Base-by-base conservation (phyloP, 2,329 filamentous ascomycete genomes). In the Colletotrichum liaoningense region DNA sequence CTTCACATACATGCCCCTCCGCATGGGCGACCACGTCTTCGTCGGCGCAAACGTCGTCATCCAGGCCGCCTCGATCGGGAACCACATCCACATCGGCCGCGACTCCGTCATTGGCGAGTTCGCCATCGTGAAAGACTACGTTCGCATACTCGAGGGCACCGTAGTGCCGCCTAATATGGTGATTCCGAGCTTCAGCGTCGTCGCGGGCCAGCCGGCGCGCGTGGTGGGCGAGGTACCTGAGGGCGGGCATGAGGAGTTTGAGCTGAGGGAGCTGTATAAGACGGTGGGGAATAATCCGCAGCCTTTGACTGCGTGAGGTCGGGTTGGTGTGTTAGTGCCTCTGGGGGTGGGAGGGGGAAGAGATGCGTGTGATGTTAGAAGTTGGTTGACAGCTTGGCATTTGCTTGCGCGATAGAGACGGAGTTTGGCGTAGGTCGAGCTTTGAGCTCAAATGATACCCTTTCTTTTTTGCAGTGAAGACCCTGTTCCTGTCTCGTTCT, bases 21-120 rank as follows among this genome's bases (percentile, higher is more conserved):
- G 97, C 74, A 93, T 99, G 76, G 95, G 95, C 58, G 95, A 98
- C 82, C 96, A 98, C 84, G 95, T 98, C 75, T 98, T 96, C 83
- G 89, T 99, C 63, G 95, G 95, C 72, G 88, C 90, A 78, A 86
- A 87, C 42, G 91, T 92, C 49, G 90, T 96, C 52, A 89, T 99
- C 49, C 94, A 97, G 80, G 95, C 96, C 0, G 95, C 95, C 7
- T 90, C 91, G 46, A 91, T 99, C 67, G 94, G 94, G 2, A 95
- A 89, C 77, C 94, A 98, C 83, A 95, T 98, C 19, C 91, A 95
- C 80, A 94, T 99, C 74, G 95, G 95, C 26, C 88, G 89, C 68
- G 90, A 92, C 64, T 94, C 92, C 75, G 92, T 93, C 1, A 88
- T 99, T 63, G 94, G 94, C 69, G 93, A 95, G 77, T 95, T 98